Evolutionary conservation across 2,329 filamentous ascomycete species (phyloP).

Genomic region (Macrophomina phaseolina): DNA sequence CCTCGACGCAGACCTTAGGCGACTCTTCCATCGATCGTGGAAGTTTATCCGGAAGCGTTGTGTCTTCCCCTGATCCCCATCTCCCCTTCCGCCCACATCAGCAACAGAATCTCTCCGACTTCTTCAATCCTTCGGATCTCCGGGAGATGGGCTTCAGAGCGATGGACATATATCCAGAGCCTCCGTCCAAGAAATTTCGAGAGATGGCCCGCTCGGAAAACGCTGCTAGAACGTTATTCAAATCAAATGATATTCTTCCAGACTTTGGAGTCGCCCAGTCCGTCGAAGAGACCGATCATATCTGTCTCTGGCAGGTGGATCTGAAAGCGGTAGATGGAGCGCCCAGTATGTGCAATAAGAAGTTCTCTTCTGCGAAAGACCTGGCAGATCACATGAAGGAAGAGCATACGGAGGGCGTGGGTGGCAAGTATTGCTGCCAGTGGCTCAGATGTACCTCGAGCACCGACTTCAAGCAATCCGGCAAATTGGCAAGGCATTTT

Average conservation of each 20-base stretch:
- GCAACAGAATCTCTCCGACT: neutral
- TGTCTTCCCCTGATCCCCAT: slow-evolving; percentile 17
- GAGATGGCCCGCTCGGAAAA: neutral
- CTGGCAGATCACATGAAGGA: slow-evolving; percentile 28
- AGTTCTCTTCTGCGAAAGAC: slow-evolving; percentile 20
- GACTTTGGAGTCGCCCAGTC: slow-evolving; percentile 19
- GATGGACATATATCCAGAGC: neutral
- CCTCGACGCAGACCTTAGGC: slow-evolving; percentile 3
- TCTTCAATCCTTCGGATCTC: neutral
- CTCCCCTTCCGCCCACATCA: slow-evolving; percentile 13
- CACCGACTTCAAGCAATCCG: slow-evolving; percentile 48
- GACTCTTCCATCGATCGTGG: slow-evolving; percentile 11
- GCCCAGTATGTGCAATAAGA: slow-evolving; percentile 24
- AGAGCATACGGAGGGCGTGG: slow-evolving; percentile 18
- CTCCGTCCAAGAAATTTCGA: slow-evolving; percentile 2
- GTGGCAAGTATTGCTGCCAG: slow-evolving; percentile 31
- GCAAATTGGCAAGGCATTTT: slow-evolving; percentile 45
- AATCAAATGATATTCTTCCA: neutral
- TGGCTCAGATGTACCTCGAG: slow-evolving; percentile 44
- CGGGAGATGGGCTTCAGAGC: slow-evolving; percentile 3
- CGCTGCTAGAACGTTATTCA: neutral
- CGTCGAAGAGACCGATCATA: slow-evolving; percentile 5
- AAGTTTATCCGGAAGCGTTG: slow-evolving; percentile 8
- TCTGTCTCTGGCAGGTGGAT: slow-evolving; percentile 12
- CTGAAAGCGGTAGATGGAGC: neutral